Evolutionary conservation across 495 filamentous ascomycete species (phyloP), one percentile per base, ranked within the genome.

Genomic region (Glutinoglossum americanum): DNA sequence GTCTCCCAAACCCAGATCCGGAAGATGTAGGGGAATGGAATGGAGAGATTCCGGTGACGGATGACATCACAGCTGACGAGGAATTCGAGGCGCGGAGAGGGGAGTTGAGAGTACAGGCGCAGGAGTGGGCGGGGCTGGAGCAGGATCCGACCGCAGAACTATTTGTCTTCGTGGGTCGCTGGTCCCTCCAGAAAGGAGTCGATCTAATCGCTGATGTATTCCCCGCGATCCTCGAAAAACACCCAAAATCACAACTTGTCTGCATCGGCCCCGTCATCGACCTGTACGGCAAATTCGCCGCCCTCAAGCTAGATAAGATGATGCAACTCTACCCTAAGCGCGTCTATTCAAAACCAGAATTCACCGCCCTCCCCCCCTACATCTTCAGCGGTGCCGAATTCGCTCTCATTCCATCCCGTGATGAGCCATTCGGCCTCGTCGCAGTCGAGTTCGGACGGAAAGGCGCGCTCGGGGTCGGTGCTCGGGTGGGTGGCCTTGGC

Each of bases 331-430:
- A 87, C 57, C 84, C 84, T 21, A 77, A 77, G 19, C 70, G 84
- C 5, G 84, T 89, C 0, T 87, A 71, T 67, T 85, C 81, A 15
- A 85, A 80, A 67, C 84, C 84, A 5, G 80, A 87, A 65, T 87
- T 87, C 65, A 87, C 83, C 0, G 75, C 78, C 0, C 70, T 89
- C 0, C 84, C 83, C 13, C 80, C 81, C 0, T 87, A 76, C 66
- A 81, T 89, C 60, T 87, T 87, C 68, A 83, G 78, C 54, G 84
- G 84, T 21, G 82, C 84, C 21, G 84, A 89, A 55, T 87, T 89
- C 60, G 83, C 84, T 15, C 70, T 88, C 32, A 87, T 88, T 57
- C 84, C 84, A 3, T 85, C 81, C 21, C 78, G 84, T 57, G 84
- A 89, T 60, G 84, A 88, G 65, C 84, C 84, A 0, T 88, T 88